A percentile compares a stretch with the other conserved stretches of the same genome.
Evolutionary conservation across 2,329 filamentous ascomycete species (phyloP).

Genomic region (Pseudohalonectria lignicola): DNA sequence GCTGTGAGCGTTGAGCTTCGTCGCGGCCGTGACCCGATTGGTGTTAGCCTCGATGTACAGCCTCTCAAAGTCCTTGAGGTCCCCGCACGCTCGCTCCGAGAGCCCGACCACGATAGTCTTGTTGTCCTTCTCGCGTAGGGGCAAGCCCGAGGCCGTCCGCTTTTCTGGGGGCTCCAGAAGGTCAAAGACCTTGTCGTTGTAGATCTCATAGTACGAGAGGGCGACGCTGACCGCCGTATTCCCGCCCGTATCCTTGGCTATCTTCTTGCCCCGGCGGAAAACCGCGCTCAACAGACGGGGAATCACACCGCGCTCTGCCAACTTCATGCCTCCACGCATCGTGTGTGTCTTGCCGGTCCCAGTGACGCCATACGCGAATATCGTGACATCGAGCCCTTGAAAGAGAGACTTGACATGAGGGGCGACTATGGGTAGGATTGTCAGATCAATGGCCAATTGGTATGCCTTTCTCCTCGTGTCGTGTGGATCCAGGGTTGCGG

Average conservation of each 20-base stretch:
- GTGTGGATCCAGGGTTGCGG: not conserved
- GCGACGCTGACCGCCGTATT: constrained; percentile 61
- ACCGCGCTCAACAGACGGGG: constrained; percentile 76
- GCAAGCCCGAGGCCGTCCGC: constrained; percentile 68
- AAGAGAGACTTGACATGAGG: constrained; percentile 89
- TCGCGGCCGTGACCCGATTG: constrained; percentile 80
- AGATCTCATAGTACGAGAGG: constrained; percentile 92
- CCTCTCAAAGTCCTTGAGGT: constrained; percentile 80
- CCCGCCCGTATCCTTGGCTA: constrained; percentile 65
- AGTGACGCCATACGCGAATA: constrained; percentile 89
- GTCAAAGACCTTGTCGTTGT: constrained; percentile 92
- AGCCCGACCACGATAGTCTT: constrained; percentile 82
- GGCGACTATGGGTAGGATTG: constrained; percentile 46
- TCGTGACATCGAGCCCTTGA: constrained; percentile 74
- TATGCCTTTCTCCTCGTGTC: not conserved
- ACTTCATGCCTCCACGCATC: constrained; percentile 81
- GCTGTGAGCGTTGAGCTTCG: constrained; percentile 86
- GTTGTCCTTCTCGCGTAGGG: constrained; percentile 74
- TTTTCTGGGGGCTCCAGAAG: constrained; percentile 82
- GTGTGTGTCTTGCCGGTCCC: constrained; percentile 94
- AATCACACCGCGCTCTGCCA: constrained; percentile 80
- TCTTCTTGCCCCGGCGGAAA: constrained; percentile 76
- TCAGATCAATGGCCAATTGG: not conserved
- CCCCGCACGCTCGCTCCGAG: constrained; percentile 70
- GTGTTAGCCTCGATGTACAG: constrained; percentile 87